Base-by-base conservation (phyloP, 2,329 filamentous ascomycete species). In the Plenodomus biglobosus region DNA sequence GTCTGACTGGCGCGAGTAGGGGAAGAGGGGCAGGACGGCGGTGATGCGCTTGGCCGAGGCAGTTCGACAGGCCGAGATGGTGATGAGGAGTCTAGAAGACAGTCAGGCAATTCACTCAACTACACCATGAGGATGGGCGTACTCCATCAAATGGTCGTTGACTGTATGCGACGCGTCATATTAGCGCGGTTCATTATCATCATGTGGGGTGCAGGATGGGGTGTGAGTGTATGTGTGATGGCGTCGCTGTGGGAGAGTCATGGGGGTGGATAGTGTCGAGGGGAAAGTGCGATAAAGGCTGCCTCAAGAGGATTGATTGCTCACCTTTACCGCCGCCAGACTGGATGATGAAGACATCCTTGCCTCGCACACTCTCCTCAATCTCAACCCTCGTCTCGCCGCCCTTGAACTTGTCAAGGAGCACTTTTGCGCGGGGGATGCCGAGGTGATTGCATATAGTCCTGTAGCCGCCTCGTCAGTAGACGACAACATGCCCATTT, bases 311-410 rank as follows among this genome's bases (percentile, higher is more conserved):
- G 11, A 4, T 17, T 38, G 10, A 19, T 45, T 24, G 5, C 52
- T 43, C 61, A 64, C 61, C 61, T 65, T 88, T 88, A 56, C 90
- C 91, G 61, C 90, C 90, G 61, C 90, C 91, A 36, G 90, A 94
- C 75, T 97, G 92, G 66, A 99, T 90, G 70, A 97, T 96, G 77
- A 95, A 99, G 71, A 68, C 94, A 84, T 99, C 94, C 74, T 99
- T 99, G 62, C 90, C 94, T 63, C 94, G 88, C 42, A 99, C 94
- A 13, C 91, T 96, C 74, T 99, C 94, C 72, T 92, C 83, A 67
- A 99, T 95, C 75, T 97, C 94, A 55, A 95, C 92, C 46, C 92
- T 85, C 60, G 89, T 95, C 78, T 97, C 94, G 60, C 94, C 94
- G 43, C 94, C 90, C 24, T 91, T 90, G 78, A 99, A 99, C 76